Evolutionary conservation across 225 moss, liverwort and hornwort species (phyloP).

Genomic region (Sphagnum contortum): DNA sequence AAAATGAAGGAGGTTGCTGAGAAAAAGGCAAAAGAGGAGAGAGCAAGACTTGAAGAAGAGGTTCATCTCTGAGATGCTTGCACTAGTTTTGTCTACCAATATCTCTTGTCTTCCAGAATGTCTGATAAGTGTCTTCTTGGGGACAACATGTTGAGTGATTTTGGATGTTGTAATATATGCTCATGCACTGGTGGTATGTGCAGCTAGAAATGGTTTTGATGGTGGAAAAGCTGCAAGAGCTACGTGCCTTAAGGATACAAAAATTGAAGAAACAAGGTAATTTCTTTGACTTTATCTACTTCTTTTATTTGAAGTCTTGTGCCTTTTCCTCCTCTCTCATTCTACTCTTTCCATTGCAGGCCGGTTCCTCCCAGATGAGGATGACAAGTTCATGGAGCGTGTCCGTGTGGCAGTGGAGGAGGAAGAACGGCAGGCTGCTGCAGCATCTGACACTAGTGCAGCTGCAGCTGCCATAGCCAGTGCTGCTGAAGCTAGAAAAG

Average conservation of each 20-base stretch:
- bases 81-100: too few species aligned
- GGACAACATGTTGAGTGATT: too few species aligned
- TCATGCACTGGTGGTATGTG: too few species aligned
- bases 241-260: conserved; percentile 72
- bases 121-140: too few species aligned
- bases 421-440: conserved; percentile 89
- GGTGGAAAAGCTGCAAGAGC: conserved; percentile 92
- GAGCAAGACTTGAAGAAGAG: conserved; percentile 55
- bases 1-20: conserved; percentile 87
- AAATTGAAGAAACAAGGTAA: conserved; percentile 94
- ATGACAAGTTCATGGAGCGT: conserved; percentile 85
- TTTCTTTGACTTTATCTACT: not conserved
- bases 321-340: too few species aligned
- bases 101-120: too few species aligned
- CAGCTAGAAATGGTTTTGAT: conserved; percentile 75
- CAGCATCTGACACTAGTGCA: conserved; percentile 71
- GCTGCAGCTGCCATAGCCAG: conserved; percentile 86
- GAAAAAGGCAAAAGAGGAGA: conserved; percentile 72
- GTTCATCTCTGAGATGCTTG: too few species aligned
- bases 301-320: too few species aligned
- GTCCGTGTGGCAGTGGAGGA: conserved; percentile 90
- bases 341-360: too few species aligned
- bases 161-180: not conserved
- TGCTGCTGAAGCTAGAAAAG: conserved; percentile 74
- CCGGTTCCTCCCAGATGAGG: conserved; percentile 95